phyloP scores from a whole-genome alignment of 306 rosid species.

The Cyclanthera cordifolia region DNA sequence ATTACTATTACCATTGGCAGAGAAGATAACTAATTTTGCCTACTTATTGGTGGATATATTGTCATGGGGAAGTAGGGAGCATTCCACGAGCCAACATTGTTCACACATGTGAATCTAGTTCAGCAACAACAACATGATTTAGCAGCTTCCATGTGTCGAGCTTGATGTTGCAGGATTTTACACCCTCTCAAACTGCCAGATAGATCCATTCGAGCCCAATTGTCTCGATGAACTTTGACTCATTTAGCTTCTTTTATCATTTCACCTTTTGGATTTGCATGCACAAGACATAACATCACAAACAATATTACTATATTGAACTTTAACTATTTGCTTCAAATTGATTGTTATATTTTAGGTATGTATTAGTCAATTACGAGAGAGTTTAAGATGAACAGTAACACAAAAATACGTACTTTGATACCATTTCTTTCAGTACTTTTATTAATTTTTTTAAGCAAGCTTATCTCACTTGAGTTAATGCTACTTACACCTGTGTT shows the following conservation, averaged over 20 bases:
- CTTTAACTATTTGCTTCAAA: too few relatives aligned
- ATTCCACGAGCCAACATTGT: slow-evolving; percentile 14
- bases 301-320: neutral
- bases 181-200: slow-evolving; percentile 39
- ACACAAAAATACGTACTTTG: slow-evolving; percentile 17
- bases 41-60: slow-evolving; percentile 9
- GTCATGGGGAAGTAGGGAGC: neutral
- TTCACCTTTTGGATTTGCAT: slow-evolving; percentile 36
- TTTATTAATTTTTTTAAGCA: slow-evolving; percentile 30
- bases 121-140: neutral
- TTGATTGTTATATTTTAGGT: too few relatives aligned
- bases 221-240: slow-evolving; percentile 23
- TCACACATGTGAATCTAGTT: slow-evolving; percentile 1
- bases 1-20: neutral
- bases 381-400: neutral
- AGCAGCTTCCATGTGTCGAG: slow-evolving; percentile 29
- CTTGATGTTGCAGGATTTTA: slow-evolving; percentile 29
- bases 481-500: slow-evolving; percentile 35
- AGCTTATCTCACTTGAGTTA: slow-evolving; percentile 35
- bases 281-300: slow-evolving; percentile 6
- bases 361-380: neutral
- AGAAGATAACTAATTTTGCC: neutral
- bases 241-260: slow-evolving; percentile 34
- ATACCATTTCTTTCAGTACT: slow-evolving; percentile 24
- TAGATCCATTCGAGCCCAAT: slow-evolving; percentile 32